Conservation (phyloP, 768 basidiomycete genomes). For the Amanita polypyramis region DNA sequence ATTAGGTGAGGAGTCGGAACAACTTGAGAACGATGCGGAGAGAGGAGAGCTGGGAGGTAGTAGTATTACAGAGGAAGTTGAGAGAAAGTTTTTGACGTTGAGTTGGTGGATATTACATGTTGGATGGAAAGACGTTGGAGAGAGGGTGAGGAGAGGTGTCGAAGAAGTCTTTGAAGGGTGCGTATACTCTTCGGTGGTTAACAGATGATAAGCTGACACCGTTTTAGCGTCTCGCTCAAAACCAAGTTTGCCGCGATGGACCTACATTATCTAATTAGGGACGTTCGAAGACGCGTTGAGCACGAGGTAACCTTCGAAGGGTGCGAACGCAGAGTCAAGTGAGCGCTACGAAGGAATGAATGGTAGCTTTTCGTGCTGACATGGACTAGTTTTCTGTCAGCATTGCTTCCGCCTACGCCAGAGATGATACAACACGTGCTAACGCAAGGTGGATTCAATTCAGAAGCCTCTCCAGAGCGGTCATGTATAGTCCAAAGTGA, state of each 20-base stretch:
- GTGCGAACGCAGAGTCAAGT: slow-evolving; percentile 46
- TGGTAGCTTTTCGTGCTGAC: not conserved
- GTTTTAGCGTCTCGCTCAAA: slow-evolving; percentile 71
- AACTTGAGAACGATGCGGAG: slow-evolving; percentile 7
- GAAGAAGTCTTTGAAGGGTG: slow-evolving; percentile 81
- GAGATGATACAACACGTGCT: slow-evolving; percentile 63
- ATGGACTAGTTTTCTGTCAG: slow-evolving; percentile 52
- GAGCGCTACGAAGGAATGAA: slow-evolving; percentile 4
- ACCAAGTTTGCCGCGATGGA: slow-evolving; percentile 61
- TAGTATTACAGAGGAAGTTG: slow-evolving; percentile 49
- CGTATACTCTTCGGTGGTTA: slow-evolving; percentile 17
- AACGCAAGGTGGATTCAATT: slow-evolving; percentile 45
- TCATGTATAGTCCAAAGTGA: slow-evolving; percentile 1
- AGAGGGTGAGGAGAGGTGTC: slow-evolving; percentile 62
- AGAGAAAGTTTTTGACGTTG: slow-evolving; percentile 73
- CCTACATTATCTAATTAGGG: slow-evolving; percentile 54
- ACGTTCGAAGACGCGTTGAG: slow-evolving; percentile 73
- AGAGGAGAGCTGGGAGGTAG: slow-evolving; percentile 16
- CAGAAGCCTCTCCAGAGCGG: not conserved
- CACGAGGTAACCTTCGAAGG: slow-evolving; percentile 56
- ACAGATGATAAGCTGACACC: not conserved
- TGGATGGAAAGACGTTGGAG: slow-evolving; percentile 80
- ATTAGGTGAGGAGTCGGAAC: slow-evolving; percentile 14
- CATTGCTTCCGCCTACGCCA: slow-evolving; percentile 65
- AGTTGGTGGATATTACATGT: slow-evolving; percentile 92